Evolutionary conservation across 352 stramenopile genomes (phyloP).

Genomic region (Globisporangium iwayamae): DNA sequence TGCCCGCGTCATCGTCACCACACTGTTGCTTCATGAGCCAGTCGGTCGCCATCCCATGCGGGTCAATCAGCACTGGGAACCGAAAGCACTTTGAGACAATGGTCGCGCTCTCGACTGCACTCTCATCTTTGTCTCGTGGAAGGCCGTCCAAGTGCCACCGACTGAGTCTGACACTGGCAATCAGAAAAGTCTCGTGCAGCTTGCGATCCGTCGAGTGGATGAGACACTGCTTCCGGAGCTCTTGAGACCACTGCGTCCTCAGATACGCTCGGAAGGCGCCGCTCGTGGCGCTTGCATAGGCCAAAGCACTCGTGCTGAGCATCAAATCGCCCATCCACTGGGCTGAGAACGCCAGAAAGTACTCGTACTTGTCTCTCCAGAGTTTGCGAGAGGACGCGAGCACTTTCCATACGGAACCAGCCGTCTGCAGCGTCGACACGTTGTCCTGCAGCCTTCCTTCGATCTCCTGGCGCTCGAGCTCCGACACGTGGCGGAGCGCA

Average conservation of each 20-base stretch:
- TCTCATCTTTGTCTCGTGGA: slow-evolving; percentile 25
- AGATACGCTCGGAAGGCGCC: slow-evolving; percentile 19
- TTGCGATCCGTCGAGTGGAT: slow-evolving; percentile 24
- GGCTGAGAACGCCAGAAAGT: slow-evolving; percentile 33
- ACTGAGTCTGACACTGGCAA: slow-evolving; percentile 29
- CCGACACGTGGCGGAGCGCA: slow-evolving; percentile 36
- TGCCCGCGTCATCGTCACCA: slow-evolving; percentile 16
- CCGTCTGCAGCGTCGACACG: slow-evolving; percentile 50
- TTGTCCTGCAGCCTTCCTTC: slow-evolving; percentile 53
- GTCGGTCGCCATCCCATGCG: slow-evolving; percentile 38
- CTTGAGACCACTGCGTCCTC: slow-evolving; percentile 33
- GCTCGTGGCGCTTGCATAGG: slow-evolving; percentile 38
- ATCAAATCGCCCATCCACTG: slow-evolving; percentile 61
- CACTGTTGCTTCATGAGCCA: slow-evolving; percentile 46
- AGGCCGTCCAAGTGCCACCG: slow-evolving; percentile 49
- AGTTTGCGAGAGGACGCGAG: slow-evolving; percentile 36
- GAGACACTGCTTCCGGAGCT: slow-evolving; percentile 27
- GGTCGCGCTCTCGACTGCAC: slow-evolving; percentile 41
- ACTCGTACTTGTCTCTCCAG: slow-evolving; percentile 38
- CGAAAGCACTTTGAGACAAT: slow-evolving; percentile 36
- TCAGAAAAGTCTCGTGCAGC: slow-evolving; percentile 29
- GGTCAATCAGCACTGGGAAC: slow-evolving; percentile 58
- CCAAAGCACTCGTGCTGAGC: slow-evolving; percentile 46
- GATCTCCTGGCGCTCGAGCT: slow-evolving; percentile 44
- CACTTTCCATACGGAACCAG: slow-evolving; percentile 49